Percentiles rank a stretch among this genome's conserved stretches.
Evolutionary conservation across 2,329 filamentous ascomycete species (phyloP).

Genomic region (Xylaria sp.): DNA sequence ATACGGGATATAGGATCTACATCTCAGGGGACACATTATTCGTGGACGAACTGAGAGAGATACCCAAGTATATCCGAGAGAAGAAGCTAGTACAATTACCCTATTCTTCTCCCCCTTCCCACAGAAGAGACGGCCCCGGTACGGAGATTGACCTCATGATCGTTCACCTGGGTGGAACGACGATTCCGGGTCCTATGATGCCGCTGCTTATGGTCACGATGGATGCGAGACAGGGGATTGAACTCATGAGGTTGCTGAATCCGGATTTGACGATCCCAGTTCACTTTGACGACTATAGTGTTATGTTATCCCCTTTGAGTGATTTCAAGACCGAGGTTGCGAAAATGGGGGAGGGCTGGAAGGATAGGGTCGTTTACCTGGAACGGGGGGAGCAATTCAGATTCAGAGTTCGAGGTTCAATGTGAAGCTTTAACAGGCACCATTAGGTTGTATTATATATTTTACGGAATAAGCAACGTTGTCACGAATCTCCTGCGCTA

Average conservation of each 20-base stretch:
- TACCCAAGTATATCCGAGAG: conserved; percentile 59
- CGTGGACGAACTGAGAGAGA: conserved; percentile 69
- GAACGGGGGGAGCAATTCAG: conserved; percentile 67
- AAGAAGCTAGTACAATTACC: conserved; percentile 19
- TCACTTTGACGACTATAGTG: conserved; percentile 72
- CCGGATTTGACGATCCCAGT: conserved; percentile 72
- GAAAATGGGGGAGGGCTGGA: conserved; percentile 60
- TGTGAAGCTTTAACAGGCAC: neutral
- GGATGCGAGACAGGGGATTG: conserved; percentile 60
- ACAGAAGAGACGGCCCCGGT: conserved; percentile 37
- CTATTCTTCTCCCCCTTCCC: neutral
- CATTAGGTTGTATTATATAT: neutral
- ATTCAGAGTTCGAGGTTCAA: conserved; percentile 57
- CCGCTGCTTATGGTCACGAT: conserved; percentile 71
- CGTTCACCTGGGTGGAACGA: conserved; percentile 72
- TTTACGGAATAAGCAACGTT: neutral
- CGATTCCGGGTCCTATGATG: conserved; percentile 67
- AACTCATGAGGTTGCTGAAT: conserved; percentile 68
- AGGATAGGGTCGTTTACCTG: conserved; percentile 67
- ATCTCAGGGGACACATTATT: conserved; percentile 74
- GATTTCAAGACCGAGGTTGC: conserved; percentile 65
- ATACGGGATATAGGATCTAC: conserved; percentile 68
- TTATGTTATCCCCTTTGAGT: conserved; percentile 66
- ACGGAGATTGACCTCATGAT: conserved; percentile 73
- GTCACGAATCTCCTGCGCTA: neutral